These are phyloP conservation scores for Capsicum chinense DNA, from an alignment of 257 asterid genomes.

Conservation along the genomic window DNA sequence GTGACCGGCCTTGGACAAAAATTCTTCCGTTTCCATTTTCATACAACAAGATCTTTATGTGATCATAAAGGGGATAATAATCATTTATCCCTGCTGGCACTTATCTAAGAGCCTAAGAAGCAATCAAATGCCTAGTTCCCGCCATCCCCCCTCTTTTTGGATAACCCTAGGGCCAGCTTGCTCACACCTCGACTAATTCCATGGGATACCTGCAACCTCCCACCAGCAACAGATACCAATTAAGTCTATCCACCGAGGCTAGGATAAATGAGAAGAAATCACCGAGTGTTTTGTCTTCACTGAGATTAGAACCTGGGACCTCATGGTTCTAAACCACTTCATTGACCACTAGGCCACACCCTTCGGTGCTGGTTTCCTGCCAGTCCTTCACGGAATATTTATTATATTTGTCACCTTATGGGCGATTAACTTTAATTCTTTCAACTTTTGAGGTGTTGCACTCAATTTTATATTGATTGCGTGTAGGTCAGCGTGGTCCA, in stretches of 20 bases:
- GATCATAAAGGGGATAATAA: background rate
- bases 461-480: slow-evolving; percentile 8
- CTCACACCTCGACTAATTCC: too few relatives aligned
- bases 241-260: too few relatives aligned
- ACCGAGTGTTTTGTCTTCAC: too few relatives aligned
- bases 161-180: too few relatives aligned
- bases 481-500: background rate
- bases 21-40: slow-evolving; percentile 11
- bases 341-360: too few relatives aligned
- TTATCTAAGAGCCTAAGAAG: background rate
- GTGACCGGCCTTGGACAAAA: background rate
- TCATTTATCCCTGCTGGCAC: background rate
- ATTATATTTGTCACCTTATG: slow-evolving; percentile 15
- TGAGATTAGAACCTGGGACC: too few relatives aligned
- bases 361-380: background rate
- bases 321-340: too few relatives aligned
- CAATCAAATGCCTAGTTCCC: background rate
- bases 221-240: too few relatives aligned
- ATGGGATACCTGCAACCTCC: too few relatives aligned
- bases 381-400: background rate
- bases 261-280: too few relatives aligned
- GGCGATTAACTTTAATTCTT: background rate
- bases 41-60: background rate
- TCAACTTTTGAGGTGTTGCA: background rate
- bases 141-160: too few relatives aligned